A percentile compares a stretch with the other conserved stretches of the same genome.
Evolutionary conservation across 768 basidiomycete genomes (phyloP).

Genomic region (Lentinula lateritia): DNA sequence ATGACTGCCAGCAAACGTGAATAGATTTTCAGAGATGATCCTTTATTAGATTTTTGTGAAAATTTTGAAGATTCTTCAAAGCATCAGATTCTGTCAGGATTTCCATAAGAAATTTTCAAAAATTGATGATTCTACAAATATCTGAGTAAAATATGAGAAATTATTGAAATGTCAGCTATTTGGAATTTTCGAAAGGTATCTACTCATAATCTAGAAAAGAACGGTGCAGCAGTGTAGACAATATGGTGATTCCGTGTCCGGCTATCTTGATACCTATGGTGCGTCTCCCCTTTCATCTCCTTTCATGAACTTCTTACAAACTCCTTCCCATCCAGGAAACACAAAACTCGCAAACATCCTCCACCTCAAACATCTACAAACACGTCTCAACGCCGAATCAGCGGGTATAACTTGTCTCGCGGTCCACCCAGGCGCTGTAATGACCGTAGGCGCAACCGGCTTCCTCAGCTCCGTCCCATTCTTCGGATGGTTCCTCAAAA

Average conservation of each 20-base stretch:
- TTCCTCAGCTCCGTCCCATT: conserved; percentile 1
- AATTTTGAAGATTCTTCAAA: too few species aligned
- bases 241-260: background rate
- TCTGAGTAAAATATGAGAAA: too few species aligned
- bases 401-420: conserved; percentile 21
- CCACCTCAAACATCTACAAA: conserved; percentile 37
- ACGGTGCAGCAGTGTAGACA: background rate
- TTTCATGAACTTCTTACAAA: background rate
- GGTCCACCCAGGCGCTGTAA: conserved; percentile 23
- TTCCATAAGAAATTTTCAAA: too few species aligned
- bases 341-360: conserved; percentile 15
- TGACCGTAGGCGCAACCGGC: conserved; percentile 13
- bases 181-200: too few species aligned
- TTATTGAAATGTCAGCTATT: too few species aligned
- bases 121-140: too few species aligned
- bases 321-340: background rate
- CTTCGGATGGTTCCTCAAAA: conserved; percentile 15
- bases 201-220: too few species aligned
- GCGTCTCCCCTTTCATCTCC: background rate
- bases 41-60: too few species aligned
- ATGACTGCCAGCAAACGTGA: too few species aligned
- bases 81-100: too few species aligned
- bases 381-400: conserved; percentile 23
- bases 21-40: too few species aligned
- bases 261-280: conserved; percentile 10